Evolutionary conservation across 2,329 filamentous ascomycete species (phyloP).

Genomic region (Trichoderma semiorbis): DNA sequence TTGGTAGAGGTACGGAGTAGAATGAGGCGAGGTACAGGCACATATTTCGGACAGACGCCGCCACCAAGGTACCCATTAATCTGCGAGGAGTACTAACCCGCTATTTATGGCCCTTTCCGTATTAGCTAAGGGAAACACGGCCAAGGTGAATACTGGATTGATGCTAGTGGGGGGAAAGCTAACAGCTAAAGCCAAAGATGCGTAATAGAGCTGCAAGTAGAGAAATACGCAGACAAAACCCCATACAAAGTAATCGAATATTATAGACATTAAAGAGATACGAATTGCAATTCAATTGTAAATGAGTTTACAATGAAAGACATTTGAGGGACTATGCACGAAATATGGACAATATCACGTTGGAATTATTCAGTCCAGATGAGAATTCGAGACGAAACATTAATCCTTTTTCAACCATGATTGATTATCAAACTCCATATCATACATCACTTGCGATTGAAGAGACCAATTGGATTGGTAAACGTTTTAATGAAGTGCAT

Average conservation of each 20-base stretch:
- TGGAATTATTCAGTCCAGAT: background rate
- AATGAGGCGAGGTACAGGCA: background rate
- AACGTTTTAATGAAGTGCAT: constrained; percentile 11
- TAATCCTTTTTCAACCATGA: background rate
- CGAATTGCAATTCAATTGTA: background rate
- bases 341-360: background rate
- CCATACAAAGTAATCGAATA: background rate
- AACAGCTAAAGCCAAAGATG: background rate
- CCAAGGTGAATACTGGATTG: background rate
- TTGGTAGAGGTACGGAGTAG: background rate
- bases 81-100: background rate
- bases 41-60: background rate
- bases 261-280: background rate
- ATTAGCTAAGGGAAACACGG: background rate
- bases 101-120: background rate
- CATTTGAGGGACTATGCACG: background rate
- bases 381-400: background rate
- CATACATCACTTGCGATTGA: background rate
- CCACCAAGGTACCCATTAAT: background rate
- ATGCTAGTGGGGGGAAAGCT: background rate
- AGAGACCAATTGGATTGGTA: background rate
- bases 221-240: background rate
- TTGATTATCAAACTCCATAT: background rate
- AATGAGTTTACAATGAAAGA: background rate
- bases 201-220: background rate